Evolutionary conservation across 192 early-diverging fungal species (phyloP), one percentile per base, ranked within the genome.

Genomic region (Dispira parvispora): DNA sequence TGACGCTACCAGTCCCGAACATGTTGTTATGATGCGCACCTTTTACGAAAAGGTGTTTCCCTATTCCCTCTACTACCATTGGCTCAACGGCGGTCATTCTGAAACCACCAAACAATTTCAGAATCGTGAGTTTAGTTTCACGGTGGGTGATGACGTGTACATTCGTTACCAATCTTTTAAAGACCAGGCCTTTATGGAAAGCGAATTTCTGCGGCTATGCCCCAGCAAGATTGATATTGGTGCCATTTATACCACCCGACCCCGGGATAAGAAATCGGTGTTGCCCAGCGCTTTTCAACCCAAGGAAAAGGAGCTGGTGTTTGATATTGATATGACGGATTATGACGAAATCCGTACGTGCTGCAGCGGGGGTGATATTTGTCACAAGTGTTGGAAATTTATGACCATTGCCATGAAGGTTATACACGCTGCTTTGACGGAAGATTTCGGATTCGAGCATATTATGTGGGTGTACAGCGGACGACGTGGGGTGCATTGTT

Each of bases 291-390:
- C 81, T 10, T 91, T 95, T 65, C 68, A 76, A 12, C 88, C 96
- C 0, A 69, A 84, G 11, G 76, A 89, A 57, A 87, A 92, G 63
- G 96, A 98, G 68, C 74, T 98, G 45, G 89, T 98, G 32, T 92
- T 98, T 80, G 96, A 98, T 85, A 94, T 98, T 63, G 96, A 98
- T 79, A 91, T 98, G 91, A 95, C 92, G 0, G 96, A 98, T 73
- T 98, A 98, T 66, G 95, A 98, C 71, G 93, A 96, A 42, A 81
- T 98, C 49, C 80, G 95, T 47, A 95, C 91, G 9, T 98, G 95
- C 69, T 98, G 92, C 77, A 81, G 68, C 66, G 91, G 89, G 63
- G 95, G 84, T 18, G 75, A 81, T 65, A 86, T 98, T 26, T 98
- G 95, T 65, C 54, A 25, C 12, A 90, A 84, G 71, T 98, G 95